Evolutionary conservation across 495 filamentous ascomycete species (phyloP), one percentile per base, ranked within the genome.

Genomic region (Cenococcum geophilum): DNA sequence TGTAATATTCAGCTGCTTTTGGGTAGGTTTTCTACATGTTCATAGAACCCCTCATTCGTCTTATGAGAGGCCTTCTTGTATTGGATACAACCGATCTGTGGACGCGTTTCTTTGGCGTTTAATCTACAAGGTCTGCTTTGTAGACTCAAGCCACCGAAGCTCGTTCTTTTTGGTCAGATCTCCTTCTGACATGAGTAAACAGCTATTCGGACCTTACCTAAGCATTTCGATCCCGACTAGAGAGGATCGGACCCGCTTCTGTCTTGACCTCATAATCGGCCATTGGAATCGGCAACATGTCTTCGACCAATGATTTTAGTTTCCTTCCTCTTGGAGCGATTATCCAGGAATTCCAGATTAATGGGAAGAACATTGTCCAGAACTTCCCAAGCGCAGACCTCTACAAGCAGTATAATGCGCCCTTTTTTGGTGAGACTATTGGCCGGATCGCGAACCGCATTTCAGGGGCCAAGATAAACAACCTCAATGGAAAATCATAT

Each of bases 401-500:
- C 51, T 97, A 97, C 76, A 79, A 81, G 59, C 71, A 79, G 48
- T 76, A 89, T 76, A 92, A 95, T 75, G 73, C 73, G 18, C 84
- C 89, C 18, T 89, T 83, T 78, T 96, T 95, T 67, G 92, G 92
- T 62, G 92, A 90, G 71, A 97, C 89, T 40, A 96, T 98, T 69
- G 92, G 92, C 21, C 88, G 92, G 34, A 82, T 93, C 10, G 90
- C 91, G 50, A 98, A 98, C 74, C 87, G 92, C 23, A 83, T 96
- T 72, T 82, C 82, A 55, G 75, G 82, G 68, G 92, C 86, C 1
- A 77, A 83, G 58, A 82, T 97, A 67, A 69, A 82, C 56, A 76
- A 78, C 20, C 74, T 97, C 50, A 96, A 96, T 73, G 85, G 85
- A 22, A 80, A 82, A 58, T 71, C 77, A 3, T 91, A 93, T 69